Percentiles rank a stretch among this genome's conserved stretches.
Conservation (phyloP, 768 basidiomycete species). For the Amanita jacksonii region DNA sequence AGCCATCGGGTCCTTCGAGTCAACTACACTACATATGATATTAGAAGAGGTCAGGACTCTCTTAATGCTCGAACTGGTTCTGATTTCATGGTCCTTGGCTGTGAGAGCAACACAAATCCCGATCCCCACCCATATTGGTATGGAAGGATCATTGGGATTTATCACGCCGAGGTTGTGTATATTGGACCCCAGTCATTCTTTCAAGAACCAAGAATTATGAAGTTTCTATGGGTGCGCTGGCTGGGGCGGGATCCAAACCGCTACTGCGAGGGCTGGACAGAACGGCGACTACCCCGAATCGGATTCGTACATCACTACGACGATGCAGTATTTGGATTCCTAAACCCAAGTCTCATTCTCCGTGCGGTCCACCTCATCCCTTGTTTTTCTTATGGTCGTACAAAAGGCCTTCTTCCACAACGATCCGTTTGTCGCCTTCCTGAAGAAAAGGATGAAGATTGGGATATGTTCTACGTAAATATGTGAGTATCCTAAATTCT, state of each 20-base stretch:
- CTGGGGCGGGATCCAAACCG: conserved; percentile 11
- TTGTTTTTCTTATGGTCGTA: not conserved
- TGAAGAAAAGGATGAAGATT: not conserved
- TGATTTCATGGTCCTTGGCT: not conserved
- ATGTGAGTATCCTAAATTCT: not conserved
- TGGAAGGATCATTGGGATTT: conserved; percentile 20
- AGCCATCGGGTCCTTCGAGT: conserved; percentile 21
- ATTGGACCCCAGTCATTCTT: not conserved
- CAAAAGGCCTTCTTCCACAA: not conserved
- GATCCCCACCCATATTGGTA: conserved; percentile 23
- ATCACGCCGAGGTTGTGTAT: conserved; percentile 19
- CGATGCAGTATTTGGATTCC: not conserved
- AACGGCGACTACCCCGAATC: conserved; percentile 13
- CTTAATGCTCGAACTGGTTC: conserved; percentile 23
- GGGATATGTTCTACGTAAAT: conserved; percentile 2
- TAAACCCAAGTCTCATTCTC: not conserved
- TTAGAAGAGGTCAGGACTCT: conserved; percentile 28
- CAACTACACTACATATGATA: conserved; percentile 35
- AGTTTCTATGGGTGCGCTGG: too few species aligned
- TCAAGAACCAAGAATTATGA: not conserved
- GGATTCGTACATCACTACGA: conserved; percentile 12
- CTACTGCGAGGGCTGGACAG: conserved; percentile 11
- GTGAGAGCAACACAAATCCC: not conserved
- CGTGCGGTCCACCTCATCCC: not conserved
- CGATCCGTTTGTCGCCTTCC: not conserved